phyloP scores from a whole-genome alignment of 2,329 filamentous ascomycete genomes.

The Allantophomopsis lycopodina region DNA sequence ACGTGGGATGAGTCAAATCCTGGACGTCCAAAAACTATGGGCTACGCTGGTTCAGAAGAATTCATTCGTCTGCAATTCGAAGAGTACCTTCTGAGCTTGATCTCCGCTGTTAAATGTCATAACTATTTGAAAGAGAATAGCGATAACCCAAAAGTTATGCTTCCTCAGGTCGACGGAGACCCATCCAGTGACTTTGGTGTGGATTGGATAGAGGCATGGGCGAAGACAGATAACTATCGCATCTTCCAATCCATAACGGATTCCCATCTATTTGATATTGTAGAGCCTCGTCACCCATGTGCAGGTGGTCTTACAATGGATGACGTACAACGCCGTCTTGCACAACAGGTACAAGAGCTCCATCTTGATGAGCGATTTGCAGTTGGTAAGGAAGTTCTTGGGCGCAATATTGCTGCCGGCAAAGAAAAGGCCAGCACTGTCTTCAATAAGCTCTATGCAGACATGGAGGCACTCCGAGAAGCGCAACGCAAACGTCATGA shows the following conservation, averaged over 20 bases:
- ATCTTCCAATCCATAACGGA: conserved; percentile 76
- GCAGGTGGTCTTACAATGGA: conserved; percentile 88
- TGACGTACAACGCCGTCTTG: conserved; percentile 79
- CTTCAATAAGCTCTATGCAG: conserved; percentile 79
- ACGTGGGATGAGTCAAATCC: conserved; percentile 95
- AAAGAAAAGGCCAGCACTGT: conserved; percentile 78
- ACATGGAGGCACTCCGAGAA: conserved; percentile 73
- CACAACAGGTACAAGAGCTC: conserved; percentile 85
- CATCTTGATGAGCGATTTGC: conserved; percentile 86
- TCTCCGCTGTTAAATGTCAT: conserved; percentile 84
- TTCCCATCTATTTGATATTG: conserved; percentile 83
- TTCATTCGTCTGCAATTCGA: conserved; percentile 97
- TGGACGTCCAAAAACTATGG: conserved; percentile 79
- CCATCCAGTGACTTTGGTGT: conserved; percentile 70
- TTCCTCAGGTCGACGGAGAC: conserved; percentile 64
- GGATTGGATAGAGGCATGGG: conserved; percentile 84
- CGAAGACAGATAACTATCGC: conserved; percentile 76
- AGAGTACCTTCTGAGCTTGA: conserved; percentile 81
- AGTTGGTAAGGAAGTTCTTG: conserved; percentile 69
- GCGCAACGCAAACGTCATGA: conserved; percentile 51
- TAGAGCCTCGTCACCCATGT: conserved; percentile 85
- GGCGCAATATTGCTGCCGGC: conserved; percentile 79
- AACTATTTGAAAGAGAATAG: conserved; percentile 42
- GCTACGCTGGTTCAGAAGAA: conserved; percentile 90
- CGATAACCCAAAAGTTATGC: conserved; percentile 43